Percentiles rank a stretch among this genome's conserved stretches.
phyloP scores from a whole-genome alignment of 306 rosid species.

The Rubus idaeus region DNA sequence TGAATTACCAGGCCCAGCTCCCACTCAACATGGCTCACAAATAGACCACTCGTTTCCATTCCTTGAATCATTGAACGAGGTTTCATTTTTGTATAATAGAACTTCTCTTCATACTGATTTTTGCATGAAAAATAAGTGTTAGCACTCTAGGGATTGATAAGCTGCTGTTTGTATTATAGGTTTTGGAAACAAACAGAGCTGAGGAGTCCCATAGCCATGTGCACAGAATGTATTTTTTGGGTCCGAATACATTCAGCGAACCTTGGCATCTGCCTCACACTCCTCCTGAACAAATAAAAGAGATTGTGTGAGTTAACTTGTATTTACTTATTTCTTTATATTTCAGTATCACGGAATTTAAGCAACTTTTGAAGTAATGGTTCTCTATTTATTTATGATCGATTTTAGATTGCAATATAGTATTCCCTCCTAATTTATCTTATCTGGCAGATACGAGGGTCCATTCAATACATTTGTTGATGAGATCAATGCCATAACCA shows the following conservation, averaged over 20 bases:
- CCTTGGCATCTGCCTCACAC: slow-evolving; percentile 97
- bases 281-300: slow-evolving; percentile 86
- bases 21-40: slow-evolving; percentile 96
- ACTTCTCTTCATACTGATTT: slow-evolving; percentile 17
- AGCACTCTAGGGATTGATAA: slow-evolving; percentile 19
- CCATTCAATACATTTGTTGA: slow-evolving; percentile 90
- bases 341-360: background rate
- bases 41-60: slow-evolving; percentile 98
- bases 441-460: slow-evolving; percentile 74
- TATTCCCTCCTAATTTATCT: slow-evolving; percentile 24
- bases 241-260: slow-evolving; percentile 93
- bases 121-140: slow-evolving; percentile 16
- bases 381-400: slow-evolving; percentile 1
- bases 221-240: slow-evolving; percentile 96
- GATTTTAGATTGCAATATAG: slow-evolving; percentile 33
- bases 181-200: slow-evolving; percentile 94
- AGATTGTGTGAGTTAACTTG: slow-evolving; percentile 77
- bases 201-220: slow-evolving; percentile 98
- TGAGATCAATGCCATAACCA: slow-evolving; percentile 87
- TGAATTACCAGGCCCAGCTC: slow-evolving; percentile 88
- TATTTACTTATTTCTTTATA: slow-evolving; percentile 6
- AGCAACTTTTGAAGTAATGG: background rate
- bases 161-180: slow-evolving; percentile 41
- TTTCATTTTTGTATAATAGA: slow-evolving; percentile 25
- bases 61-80: slow-evolving; percentile 96